Evolutionary conservation across 306 rosid genomes (phyloP).

Genomic region (Citrullus mucosospermus): DNA sequence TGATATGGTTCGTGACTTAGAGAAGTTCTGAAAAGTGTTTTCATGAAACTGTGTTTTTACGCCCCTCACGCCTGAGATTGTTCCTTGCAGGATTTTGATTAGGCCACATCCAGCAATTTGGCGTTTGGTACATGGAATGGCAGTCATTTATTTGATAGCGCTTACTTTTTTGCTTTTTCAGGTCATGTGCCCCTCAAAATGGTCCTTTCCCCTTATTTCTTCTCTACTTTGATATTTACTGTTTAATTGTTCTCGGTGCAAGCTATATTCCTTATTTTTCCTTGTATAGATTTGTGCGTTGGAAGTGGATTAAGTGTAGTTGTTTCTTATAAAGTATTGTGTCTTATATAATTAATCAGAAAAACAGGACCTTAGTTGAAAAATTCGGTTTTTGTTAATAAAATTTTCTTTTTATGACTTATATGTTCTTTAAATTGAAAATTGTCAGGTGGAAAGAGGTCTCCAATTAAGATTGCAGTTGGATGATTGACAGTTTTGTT

Average conservation of each 20-base stretch:
- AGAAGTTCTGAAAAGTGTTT: background rate
- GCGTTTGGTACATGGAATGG: slow-evolving; percentile 99
- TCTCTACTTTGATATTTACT: background rate
- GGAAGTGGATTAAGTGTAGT: background rate
- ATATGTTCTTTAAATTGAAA: background rate
- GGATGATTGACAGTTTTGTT: background rate
- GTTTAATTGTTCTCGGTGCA: background rate
- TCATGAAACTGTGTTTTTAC: background rate
- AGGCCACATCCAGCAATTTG: slow-evolving; percentile 99
- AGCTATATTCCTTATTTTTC: background rate
- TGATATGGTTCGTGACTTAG: background rate
- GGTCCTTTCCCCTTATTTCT: background rate
- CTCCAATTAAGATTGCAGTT: background rate
- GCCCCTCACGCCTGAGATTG: background rate
- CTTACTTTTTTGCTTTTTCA: slow-evolving; percentile 98
- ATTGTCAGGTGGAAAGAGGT: background rate
- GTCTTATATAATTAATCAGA: background rate
- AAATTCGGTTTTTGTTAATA: background rate
- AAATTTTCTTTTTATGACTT: background rate
- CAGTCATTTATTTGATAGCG: slow-evolving; percentile 85
- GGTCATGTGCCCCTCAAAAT: slow-evolving; percentile 21
- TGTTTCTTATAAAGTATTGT: background rate
- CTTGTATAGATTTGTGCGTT: background rate
- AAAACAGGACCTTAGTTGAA: background rate
- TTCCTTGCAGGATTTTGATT: slow-evolving; percentile 71